Base-by-base conservation (phyloP, 2,329 filamentous ascomycete species). In the Colletotrichum gloeosporioides region DNA sequence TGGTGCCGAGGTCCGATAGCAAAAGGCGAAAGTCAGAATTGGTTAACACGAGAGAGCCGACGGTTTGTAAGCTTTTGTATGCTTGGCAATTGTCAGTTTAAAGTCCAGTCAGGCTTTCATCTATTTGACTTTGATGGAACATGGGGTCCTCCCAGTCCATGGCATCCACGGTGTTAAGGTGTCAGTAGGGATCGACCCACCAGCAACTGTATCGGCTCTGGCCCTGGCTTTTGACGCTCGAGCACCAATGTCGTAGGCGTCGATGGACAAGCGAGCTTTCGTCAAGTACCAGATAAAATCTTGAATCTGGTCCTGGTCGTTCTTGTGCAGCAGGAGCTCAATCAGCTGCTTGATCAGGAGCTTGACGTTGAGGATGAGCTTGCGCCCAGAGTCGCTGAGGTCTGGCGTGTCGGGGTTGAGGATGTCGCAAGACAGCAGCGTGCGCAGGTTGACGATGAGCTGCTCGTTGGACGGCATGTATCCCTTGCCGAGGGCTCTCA, bases 381-480 rank as follows among this genome's bases (percentile, higher is more conserved):
- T 90, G 10, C 93, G 91, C 29, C 96, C 96, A 10, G 95, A 94
- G 44, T 93, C 90, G 80, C 95, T 98, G 77, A 99, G 88, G 22
- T 95, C 92, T 66, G 91, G 89, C 27, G 78, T 92, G 69, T 95
- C 91, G 0, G 95, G 92, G 80, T 96, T 96, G 75, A 98, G 89
- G 22, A 97, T 82, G 80, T 96, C 94, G 39, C 95, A 93, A 6
- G 95, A 92, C 10, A 98, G 89, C 2, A 98, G 86, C 4, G 93
- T 95, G 79, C 95, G 92, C 4, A 99, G 88, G 79, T 98, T 96
- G 82, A 93, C 88, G 80, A 97, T 94, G 79, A 90, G 82, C 84
- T 99, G 96, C 79, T 97, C 93, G 13, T 95, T 98, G 8, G 95
- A 97, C 63, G 96, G 96, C 94, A 99, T 96, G 85, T 93, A 98